Conservation (phyloP, 106 monocot genomes). For the Hemerocallis citrina region DNA sequence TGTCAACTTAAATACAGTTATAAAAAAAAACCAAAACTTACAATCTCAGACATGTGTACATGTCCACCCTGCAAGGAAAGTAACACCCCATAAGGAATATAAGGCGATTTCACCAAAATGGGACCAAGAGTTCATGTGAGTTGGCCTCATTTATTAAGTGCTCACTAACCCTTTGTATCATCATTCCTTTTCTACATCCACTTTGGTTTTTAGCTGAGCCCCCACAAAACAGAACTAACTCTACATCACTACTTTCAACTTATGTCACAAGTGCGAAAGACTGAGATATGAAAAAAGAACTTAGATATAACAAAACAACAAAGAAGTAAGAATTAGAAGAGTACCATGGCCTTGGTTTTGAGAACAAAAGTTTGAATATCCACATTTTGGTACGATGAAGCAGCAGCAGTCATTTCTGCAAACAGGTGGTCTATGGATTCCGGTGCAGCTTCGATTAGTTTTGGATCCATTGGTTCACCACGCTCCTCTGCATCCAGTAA, state of each 20-base stretch:
- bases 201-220: neutral
- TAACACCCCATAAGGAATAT: neutral
- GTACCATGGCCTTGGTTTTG: slow-evolving; percentile 63
- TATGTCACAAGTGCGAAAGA: too few species aligned
- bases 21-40: too few species aligned
- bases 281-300: neutral
- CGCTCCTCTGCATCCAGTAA: slow-evolving; percentile 20
- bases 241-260: neutral
- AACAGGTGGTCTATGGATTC: slow-evolving; percentile 38
- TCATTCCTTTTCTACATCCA: neutral
- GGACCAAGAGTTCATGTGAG: slow-evolving; percentile 9
- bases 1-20: slow-evolving; percentile 2
- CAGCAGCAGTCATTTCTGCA: slow-evolving; percentile 29
- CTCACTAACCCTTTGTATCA: neutral
- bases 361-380: slow-evolving; percentile 38
- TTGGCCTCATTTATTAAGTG: neutral
- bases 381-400: slow-evolving; percentile 19
- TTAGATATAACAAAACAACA: neutral
- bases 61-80: neutral
- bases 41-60: too few species aligned
- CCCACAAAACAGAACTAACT: neutral
- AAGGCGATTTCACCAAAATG: neutral
- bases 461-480: slow-evolving; percentile 20
- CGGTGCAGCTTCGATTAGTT: slow-evolving; percentile 44
- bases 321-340: neutral